Base-by-base conservation (phyloP, 495 filamentous ascomycete species). In the Physcia stellaris region DNA sequence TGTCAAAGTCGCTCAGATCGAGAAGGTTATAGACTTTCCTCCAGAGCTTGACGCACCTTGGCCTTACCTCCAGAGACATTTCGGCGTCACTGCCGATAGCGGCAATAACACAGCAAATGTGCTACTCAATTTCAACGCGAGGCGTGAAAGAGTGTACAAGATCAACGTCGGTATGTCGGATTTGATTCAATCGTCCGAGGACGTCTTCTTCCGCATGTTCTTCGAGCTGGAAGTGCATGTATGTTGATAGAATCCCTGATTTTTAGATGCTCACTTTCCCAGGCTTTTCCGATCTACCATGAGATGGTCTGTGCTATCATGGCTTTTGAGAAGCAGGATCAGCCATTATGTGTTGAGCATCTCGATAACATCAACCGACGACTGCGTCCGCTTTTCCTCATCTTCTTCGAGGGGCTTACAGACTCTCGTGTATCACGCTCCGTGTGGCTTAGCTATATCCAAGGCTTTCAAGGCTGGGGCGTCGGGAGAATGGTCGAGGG, bases 391-490 rank as follows among this genome's bases (percentile, higher is more conserved):
- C 11, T 55, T 20, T 45, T 61, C 9, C 37, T 41, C 7, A 41
- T 48, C 27, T 62, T 60, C 48, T 59, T 57, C 35, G 47, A 54
- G 6, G 20, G 33, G 2, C 21, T 52, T n/a, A 29, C 35, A 5
- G 42, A 47, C 29, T 26, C 40, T 1, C 36, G 46, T 12, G 51
- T 67, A 7, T 51, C 58, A 1, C 43, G 38, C 0, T 38, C 43
- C 1, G 50, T 55, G 3, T 67, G 61, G 57, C 21, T 62, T 45
- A 40, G 33, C 23, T 53, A 60, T 30, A 53, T 66, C 0, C 63
- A 66, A 45, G 60, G 63, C 6, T 62, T 66, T 26, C 57, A 55
- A 17, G 62, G 51, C 13, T 67, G 62, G 63, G 62, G 50, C 1
- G 43, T 49, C 12, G 62, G 58, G 2, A 39, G 52, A 22, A 46